Evolutionary conservation across 179 eudicot species (phyloP), one percentile per base, ranked within the genome.

Genomic region (Beta corolliflora): DNA sequence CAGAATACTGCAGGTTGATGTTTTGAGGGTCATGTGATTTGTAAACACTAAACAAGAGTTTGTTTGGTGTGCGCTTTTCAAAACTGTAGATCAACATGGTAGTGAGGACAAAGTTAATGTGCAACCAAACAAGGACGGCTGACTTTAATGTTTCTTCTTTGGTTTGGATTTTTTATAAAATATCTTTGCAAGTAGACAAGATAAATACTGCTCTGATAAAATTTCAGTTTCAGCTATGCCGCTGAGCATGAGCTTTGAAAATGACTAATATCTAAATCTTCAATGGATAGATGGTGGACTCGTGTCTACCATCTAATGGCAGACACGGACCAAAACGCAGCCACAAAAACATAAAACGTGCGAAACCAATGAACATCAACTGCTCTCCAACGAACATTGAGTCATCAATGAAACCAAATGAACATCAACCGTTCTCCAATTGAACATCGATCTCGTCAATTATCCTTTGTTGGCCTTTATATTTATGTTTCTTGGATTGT

Each of bases 41-140:
- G 46, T 61, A 21, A 76, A 71, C 13, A 19, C 18, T 61, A 21
- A 76, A 71, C 13, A 19, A 21, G 9, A 67, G 58, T 50, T 31
- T 16, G 13, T 78, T 78, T 23, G 67, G 63, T 76, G 52, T n/a
- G 69, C 68, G 44, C 46, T 79, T 70, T 66, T 18, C 25, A 23
- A 41, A 19, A 9, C 5, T 68, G 75, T 36, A 54, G 36, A 60
- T 29, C n/a, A 63, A 50, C 60, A 53, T 75, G 36, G 31, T 18
- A 68, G 31, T 76, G 77, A 70, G 50, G 83, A 77, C 84, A 81
- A 84, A 81, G 71, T 58, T 50, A 59, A 48, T 71, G 56, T 71
- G 56, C 60, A 78, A 83, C 79, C 79, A 79, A 79, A 74, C 60
- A 78, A 73, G 53, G 79, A 74, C 54, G 79, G 64, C 52, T 83